Evolutionary conservation across 148 eudicot species (phyloP).

Genomic region (Nepenthes mirabilis): DNA sequence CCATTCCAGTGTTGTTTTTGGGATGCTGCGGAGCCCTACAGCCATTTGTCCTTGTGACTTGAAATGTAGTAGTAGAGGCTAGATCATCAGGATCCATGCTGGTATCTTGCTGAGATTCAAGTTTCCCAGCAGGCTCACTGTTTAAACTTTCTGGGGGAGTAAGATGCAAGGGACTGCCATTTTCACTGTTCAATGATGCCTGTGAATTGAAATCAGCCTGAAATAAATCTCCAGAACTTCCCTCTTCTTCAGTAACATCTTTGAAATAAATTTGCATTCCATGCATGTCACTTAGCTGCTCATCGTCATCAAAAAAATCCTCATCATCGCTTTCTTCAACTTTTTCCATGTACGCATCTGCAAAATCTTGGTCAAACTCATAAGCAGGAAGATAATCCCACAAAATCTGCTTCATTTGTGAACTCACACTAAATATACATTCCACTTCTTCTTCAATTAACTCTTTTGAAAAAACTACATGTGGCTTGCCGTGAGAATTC

Average conservation of each 20-base stretch:
- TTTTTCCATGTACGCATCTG: slow-evolving; percentile 63
- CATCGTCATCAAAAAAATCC: slow-evolving; percentile 16
- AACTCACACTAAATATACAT: slow-evolving; percentile 43
- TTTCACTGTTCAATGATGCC: background rate
- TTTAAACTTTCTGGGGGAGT: slow-evolving; percentile 6
- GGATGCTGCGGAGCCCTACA: too few species aligned
- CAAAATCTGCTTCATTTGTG: slow-evolving; percentile 47
- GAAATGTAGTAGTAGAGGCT: slow-evolving; percentile 6
- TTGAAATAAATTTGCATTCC: background rate
- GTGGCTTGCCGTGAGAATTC: slow-evolving; percentile 11
- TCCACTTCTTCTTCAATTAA: slow-evolving; percentile 53
- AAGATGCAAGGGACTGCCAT: slow-evolving; percentile 3
- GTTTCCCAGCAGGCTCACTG: background rate
- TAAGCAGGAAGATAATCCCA: slow-evolving; percentile 40
- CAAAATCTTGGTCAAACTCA: slow-evolving; percentile 45
- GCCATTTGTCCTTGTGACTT: slow-evolving; percentile 7
- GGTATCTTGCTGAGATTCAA: slow-evolving; percentile 10
- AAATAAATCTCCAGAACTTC: slow-evolving; percentile 33
- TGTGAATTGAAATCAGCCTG: too few species aligned
- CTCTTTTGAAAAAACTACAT: slow-evolving; percentile 19
- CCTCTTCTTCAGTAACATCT: slow-evolving; percentile 20
- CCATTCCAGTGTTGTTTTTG: background rate
- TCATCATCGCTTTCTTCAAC: slow-evolving; percentile 39
- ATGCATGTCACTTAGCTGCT: slow-evolving; percentile 5
- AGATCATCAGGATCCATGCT: slow-evolving; percentile 3